A percentile compares a stretch with the other conserved stretches of the same genome.
Evolutionary conservation across 805 yeast species (phyloP).

Genomic region (Starmerella apicola): DNA sequence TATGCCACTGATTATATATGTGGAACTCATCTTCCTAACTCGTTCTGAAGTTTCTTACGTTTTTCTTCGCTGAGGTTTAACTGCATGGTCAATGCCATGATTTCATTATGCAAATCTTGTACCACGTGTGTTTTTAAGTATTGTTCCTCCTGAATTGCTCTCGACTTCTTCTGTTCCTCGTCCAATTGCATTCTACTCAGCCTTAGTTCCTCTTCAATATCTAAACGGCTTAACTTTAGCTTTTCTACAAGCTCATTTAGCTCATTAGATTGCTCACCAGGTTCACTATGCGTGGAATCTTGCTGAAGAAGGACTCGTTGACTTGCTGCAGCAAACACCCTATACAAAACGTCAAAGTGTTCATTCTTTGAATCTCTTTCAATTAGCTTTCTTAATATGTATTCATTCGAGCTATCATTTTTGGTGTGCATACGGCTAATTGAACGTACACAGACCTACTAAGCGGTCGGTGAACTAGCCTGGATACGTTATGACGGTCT

Average conservation of each 20-base stretch:
- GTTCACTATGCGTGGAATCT: neutral
- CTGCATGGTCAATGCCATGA: slow-evolving; percentile 49
- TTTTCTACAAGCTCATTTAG: too few relatives aligned
- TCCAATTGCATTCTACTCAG: slow-evolving; percentile 21
- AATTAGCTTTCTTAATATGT: neutral
- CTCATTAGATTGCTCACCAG: neutral
- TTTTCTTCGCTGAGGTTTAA: slow-evolving; percentile 33
- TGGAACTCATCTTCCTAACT: slow-evolving; percentile 11
- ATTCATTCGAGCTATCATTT: neutral
- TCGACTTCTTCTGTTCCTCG: slow-evolving; percentile 18
- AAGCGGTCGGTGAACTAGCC: too few relatives aligned
- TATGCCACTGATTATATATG: too few relatives aligned
- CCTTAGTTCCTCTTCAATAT: slow-evolving; percentile 24
- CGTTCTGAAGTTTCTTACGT: slow-evolving; percentile 14
- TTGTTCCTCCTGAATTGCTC: slow-evolving; percentile 21
- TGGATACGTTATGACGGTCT: too few relatives aligned
- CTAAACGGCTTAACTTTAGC: slow-evolving; percentile 22
- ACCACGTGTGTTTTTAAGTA: slow-evolving; percentile 41
- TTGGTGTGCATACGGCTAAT: neutral
- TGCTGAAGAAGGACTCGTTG: neutral
- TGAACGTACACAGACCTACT: too few relatives aligned
- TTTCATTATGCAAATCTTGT: slow-evolving; percentile 54
- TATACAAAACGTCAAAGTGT: neutral
- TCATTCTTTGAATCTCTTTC: neutral
- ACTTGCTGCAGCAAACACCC: neutral